Base-by-base conservation (phyloP, 2,329 filamentous ascomycete species). In the Monosporascus sp. region DNA sequence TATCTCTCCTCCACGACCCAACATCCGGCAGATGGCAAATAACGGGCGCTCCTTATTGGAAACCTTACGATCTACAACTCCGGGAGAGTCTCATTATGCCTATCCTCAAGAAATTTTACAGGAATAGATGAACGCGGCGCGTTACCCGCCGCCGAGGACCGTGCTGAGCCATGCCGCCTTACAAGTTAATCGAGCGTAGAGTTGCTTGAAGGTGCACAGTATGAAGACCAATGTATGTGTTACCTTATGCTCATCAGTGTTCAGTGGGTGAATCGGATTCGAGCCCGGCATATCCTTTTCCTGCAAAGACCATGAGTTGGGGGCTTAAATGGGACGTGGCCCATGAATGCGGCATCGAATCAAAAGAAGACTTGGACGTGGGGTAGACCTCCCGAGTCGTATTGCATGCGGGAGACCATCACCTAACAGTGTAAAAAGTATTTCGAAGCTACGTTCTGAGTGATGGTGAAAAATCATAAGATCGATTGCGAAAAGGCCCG, bases 401-500 rank as follows among this genome's bases (percentile, higher is more conserved):
- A 16, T 16, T 46, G 19, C 38, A 20, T n/a, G 43, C 22, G 20
- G 43, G 11, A n/a, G 43, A 16, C 43, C 24, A 5, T 19, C 43
- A 45, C 17, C 43, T 45, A 16, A 45, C 43, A 17, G 43, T 6
- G 27, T 11, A 11, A 27, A 24, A 31, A 24, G 43, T 43, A n/a
- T 38, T 51, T 24, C 41, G 48, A 43, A 17, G 38, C 37, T 38
- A 24, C 31, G 49, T 53, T 57, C 53, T 52, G 48, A 54, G 45
- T 56, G 52, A 52, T 52, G 50, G 46, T 50, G 43, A 49, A 49
- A 49, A 51, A 55, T 2, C 31, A 14, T 9, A 14, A 14, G 31
- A 35, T 43, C 53, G 48, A 50, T 52, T 41, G 44, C 49, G n/a
- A 50, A 17, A 48, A 59, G 58, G 50, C 46, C 61, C 59, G 58